phyloP scores from a whole-genome alignment of 805 yeast species.

The Schwanniomyces yamadae region DNA sequence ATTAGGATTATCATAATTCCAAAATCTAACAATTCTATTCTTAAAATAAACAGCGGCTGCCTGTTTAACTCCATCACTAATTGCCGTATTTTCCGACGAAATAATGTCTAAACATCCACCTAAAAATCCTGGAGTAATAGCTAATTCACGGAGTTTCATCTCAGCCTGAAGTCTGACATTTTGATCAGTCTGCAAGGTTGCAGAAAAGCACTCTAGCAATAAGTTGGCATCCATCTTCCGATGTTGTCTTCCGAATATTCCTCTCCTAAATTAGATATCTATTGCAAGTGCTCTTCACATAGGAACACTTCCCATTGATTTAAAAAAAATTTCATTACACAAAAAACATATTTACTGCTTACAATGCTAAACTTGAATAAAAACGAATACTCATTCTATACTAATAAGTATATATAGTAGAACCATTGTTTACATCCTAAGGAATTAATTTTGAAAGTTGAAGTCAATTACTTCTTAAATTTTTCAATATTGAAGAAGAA shows the following conservation, averaged over 20 bases:
- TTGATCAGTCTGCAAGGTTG: slow-evolving; percentile 71
- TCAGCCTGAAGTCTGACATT: slow-evolving; percentile 68
- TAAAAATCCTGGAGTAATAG: slow-evolving; percentile 66
- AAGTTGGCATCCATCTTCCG: slow-evolving; percentile 61
- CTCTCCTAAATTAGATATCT: background rate
- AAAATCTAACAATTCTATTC: slow-evolving; percentile 63
- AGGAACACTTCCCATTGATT: no score
- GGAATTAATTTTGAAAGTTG: no score
- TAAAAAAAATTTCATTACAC: no score
- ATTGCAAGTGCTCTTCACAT: no score
- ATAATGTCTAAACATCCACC: slow-evolving; percentile 82
- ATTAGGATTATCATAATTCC: slow-evolving; percentile 41
- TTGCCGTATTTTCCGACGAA: slow-evolving; percentile 8
- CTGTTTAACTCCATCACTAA: slow-evolving; percentile 45
- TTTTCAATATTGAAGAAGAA: no score
- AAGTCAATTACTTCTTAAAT: no score
- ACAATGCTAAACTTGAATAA: no score
- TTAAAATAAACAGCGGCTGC: slow-evolving; percentile 85
- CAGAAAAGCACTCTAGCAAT: slow-evolving; percentile 73
- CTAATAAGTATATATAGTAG: no score
- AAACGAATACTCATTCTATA: no score
- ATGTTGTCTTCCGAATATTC: background rate
- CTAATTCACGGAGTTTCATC: slow-evolving; percentile 55
- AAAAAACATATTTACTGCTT: no score
- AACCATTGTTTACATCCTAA: no score